Conservation (phyloP, 1,284 basidiomycete species). For the Naganishia albida region DNA sequence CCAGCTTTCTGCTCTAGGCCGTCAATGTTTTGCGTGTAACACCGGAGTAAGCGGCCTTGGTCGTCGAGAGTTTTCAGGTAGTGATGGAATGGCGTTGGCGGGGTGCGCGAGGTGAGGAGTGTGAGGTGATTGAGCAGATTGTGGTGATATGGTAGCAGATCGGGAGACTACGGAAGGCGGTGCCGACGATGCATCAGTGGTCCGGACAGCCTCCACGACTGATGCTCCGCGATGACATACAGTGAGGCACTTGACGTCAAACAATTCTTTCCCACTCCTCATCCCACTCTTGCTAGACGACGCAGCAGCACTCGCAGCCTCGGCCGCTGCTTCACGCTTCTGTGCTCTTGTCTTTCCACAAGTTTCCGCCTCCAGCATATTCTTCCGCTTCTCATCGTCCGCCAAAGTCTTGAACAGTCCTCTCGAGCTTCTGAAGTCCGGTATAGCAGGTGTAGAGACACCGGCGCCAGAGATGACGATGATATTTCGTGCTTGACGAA, state of each 20-base stretch:
- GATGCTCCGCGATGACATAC: conserved; percentile 45
- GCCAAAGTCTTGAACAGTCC: conserved; percentile 72
- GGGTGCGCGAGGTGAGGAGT: conserved; percentile 68
- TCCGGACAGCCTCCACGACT: too few species aligned
- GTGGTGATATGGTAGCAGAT: conserved; percentile 70
- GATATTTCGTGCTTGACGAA: conserved; percentile 75
- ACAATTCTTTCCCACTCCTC: conserved; percentile 76
- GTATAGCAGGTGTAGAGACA: conserved; percentile 86
- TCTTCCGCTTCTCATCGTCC: conserved; percentile 55
- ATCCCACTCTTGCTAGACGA: conserved; percentile 27
- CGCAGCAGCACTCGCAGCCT: conserved; percentile 9
- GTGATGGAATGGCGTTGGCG: conserved; percentile 80
- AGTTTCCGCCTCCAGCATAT: background rate
- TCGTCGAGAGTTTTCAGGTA: conserved; percentile 74
- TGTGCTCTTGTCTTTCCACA: background rate
- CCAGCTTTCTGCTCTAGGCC: conserved; percentile 83
- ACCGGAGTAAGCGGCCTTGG: conserved; percentile 74
- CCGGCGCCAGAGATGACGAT: conserved; percentile 89
- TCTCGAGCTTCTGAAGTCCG: conserved; percentile 82
- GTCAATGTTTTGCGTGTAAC: conserved; percentile 96
- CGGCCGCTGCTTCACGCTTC: background rate
- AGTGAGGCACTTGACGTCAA: conserved; percentile 85
- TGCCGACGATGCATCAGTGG: background rate
- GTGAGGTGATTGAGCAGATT: conserved; percentile 78
- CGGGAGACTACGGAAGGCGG: conserved; percentile 39